Evolutionary conservation across 768 basidiomycete genomes (phyloP), one percentile per base, ranked within the genome.

Genomic region (Rhodosporidiobolus odoratus): DNA sequence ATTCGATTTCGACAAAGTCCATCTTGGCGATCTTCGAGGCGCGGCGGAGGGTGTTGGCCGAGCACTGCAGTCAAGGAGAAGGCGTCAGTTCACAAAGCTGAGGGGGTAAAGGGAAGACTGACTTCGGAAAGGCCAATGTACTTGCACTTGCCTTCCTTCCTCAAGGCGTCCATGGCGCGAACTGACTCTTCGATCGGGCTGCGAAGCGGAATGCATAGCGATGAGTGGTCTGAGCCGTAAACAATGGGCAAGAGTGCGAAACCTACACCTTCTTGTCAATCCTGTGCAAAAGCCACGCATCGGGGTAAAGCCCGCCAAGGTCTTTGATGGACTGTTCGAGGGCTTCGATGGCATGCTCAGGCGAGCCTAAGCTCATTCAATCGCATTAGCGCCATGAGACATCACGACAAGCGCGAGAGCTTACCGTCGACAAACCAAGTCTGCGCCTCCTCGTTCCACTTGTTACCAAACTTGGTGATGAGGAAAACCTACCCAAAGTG

Each of bases 101-200:
- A 37, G 52, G 23, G 23, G 27, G 5, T 0, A 16, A 35, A 32
- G 25, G 2, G n/a, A 66, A 53, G 16, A 25, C 79, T 80, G 73
- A 83, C 82, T 76, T 87, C 87, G 2, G 84, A 85, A 65, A 88
- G 73, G 3, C 86, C 86, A 65, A 88, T 85, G 75, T 86, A 83
- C 73, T 83, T 80, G 76, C 87, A 84, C 65, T 84, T 81, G 23
- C 86, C 86, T 69, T 87, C 86, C 37, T 83, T 79, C 64, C 83
- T 77, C 45, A 87, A 77, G 8, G 75, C 80, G 23, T 78, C 79
- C 27, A 88, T 81, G 21, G 78, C 79, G 54, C 77, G 71, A 69
- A 82, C 78, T 2, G 65, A 71, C 57, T 67, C 72, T 53, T 74
- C 72, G 37, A 74, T 58, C 2, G 72, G 68, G 15, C 65, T 59